Evolutionary conservation across 352 stramenopile genomes (phyloP), one percentile per base, ranked within the genome.

Genomic region (Phytopythium boreale): DNA sequence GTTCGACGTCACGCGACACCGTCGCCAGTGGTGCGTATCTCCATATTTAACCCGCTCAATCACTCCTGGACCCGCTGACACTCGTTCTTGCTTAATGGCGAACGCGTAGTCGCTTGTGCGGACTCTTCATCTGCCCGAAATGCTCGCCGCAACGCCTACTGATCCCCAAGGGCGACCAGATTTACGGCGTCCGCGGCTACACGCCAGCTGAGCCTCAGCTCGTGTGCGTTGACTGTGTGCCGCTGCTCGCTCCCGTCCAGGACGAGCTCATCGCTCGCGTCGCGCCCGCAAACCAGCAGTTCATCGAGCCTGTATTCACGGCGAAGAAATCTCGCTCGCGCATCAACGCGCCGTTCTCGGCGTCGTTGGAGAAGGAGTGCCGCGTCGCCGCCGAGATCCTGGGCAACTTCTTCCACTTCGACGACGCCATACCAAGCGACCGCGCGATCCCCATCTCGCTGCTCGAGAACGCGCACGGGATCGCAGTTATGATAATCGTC

Each of bases 1-100:
- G 20, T 90, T 90, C 47, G 82, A 90, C 47, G 69, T 90, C 52
- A 82, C 75, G 24, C 85, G 84, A 50, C 75, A 71, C n/a, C 78
- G 82, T 15, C 82, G 89, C 36, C 82, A 89, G 53, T 90, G 80
- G 78, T 88, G 36, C 39, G 67, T 64, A 34, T 1, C 22, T 12
- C 20, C 19, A 27, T n/a, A 1, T n/a, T 43, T n/a, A 0, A 19
- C 1, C 37, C 9, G 2, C 11, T 0, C 37, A 43, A 19, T 43
- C 11, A 11, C 37, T 43, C 10, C 26, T 57, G 49, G 2, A 1
- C 17, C 7, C 11, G 20, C 26, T 56, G 22, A 26, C 17, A 27
- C 22, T 37, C 24, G 51, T 12, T 41, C 34, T 5, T 26, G 39
- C 20, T 67, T 53, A 36, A 53, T 66, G 19, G 2, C 37, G 15